Evolutionary conservation across 768 basidiomycete species (phyloP), one percentile per base, ranked within the genome.

Genomic region (Amanita phalloides): DNA sequence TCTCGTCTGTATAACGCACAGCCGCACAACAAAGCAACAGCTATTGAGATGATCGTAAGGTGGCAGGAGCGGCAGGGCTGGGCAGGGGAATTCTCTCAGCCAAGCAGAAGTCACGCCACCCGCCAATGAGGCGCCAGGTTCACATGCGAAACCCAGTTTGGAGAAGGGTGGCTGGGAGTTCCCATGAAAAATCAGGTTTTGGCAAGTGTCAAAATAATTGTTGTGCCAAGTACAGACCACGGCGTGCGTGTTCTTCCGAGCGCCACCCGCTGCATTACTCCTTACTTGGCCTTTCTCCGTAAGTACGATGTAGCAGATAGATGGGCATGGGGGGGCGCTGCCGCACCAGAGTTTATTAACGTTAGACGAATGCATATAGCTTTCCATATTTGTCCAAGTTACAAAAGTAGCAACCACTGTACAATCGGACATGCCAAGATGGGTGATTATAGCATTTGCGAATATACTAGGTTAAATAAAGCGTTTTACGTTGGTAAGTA

Each of bases 391-490:
- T 33, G 33, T 33, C 33, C 33, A 33, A 33, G 41, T 11, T 20
- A 45, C 44, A 45, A 45, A 45, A 45, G 44, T 30, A 45, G 44
- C 26, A 45, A 45, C 25, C 13, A n/a, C 44, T 35, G 10, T 36
- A 37, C 33, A 33, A 36, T 48, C 33, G 23, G 36, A 48, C 14
- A n/a, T 45, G 46, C 46, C 46, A 48, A 48, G 46, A 48, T 21
- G 23, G 32, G 21, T 47, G 32, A 48, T 48, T 48, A 48, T 36
- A 35, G 36, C 20, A 10, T 36, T 33, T 13, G 46, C 10, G 14
- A 36, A 36, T 36, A 48, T 36, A 48, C 23, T 36, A 48, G 14
- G 33, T 48, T 36, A 37, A 37, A 36, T 37, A 48, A 48, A 20
- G 25, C 35, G 23, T 48, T 33, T 48, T 36, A 48, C 46, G 46